Evolutionary conservation across 805 yeast genomes (phyloP).

Genomic region (Zygosaccharomyces gambellarensis): DNA sequence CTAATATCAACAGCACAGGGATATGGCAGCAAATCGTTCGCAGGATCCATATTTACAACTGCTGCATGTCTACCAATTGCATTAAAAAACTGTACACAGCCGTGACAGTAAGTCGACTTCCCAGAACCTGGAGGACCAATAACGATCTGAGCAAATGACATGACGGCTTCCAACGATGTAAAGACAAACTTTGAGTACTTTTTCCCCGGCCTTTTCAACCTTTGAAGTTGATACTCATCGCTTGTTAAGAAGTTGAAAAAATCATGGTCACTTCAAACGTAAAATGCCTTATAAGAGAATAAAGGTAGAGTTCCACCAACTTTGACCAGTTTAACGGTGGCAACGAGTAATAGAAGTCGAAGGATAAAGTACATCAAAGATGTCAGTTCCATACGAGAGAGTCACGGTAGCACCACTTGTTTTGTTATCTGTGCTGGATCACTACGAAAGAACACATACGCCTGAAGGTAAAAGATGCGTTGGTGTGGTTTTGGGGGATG

Average conservation of each 20-base stretch:
- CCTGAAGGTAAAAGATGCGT: conserved; percentile 76
- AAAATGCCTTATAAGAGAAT: background rate
- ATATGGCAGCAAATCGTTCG: conserved; percentile 67
- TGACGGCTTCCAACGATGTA: conserved; percentile 12
- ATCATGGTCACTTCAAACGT: conserved; percentile 3
- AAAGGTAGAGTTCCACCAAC: conserved; percentile 3
- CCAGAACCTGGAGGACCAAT: conserved; percentile 99
- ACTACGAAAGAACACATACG: conserved; percentile 81
- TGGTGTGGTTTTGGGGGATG: conserved; percentile 90
- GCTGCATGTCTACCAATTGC: conserved; percentile 89
- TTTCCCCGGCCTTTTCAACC: background rate
- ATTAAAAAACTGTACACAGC: conserved; percentile 84
- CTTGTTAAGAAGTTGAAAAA: background rate
- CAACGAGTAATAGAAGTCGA: background rate
- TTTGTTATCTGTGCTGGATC: conserved; percentile 89
- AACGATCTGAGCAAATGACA: conserved; percentile 83
- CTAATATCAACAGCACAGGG: conserved; percentile 75
- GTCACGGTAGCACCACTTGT: conserved; percentile 96
- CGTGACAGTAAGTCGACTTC: conserved; percentile 90
- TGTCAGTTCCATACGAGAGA: conserved; percentile 38
- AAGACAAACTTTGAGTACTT: background rate
- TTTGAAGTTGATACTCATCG: background rate
- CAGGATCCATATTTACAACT: conserved; percentile 89
- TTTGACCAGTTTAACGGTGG: conserved; percentile 4
- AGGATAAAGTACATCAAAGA: background rate